Base-by-base conservation (phyloP, 805 yeast genomes). In the Wickerhamiella kurtzmanii region DNA sequence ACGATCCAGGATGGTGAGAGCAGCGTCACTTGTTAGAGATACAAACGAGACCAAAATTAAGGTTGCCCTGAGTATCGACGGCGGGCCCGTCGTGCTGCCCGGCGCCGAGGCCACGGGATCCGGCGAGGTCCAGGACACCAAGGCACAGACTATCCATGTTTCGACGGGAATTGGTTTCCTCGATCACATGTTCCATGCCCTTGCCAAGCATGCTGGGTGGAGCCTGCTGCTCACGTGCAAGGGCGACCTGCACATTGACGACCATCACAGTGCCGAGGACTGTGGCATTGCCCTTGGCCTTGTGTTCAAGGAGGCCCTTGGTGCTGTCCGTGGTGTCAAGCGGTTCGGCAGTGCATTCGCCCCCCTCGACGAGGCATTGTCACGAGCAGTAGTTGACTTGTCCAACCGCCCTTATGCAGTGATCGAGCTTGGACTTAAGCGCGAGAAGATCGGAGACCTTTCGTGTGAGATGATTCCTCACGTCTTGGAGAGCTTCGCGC, bases 381-480 rank as follows among this genome's bases (percentile, higher is more conserved):
- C 94, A 50, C 72, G 98, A 45, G 95, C 96, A 0, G 98, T 92
- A n/a, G 86, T 92, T 8, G 98, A 92, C 60, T 70, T 92, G 50
- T 84, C 95, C 16, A 87, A 87, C 63, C 74, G 98, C 56, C 97
- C 98, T 2, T 88, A 67, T 64, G 94, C 96, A 0, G 92, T 85
- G 16, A 72, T 87, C 37, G 95, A 92, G 36, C 70, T 92, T 50
- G 96, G 95, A 0, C 73, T 92, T 59, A 82, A 81, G 64, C 74
- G 98, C 53, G 98, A 92, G 63, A 87, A 81, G 62, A 79, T 92
- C 56, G 98, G 98, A 45, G 94, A 84, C 59, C 72, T 92, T 45
- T 77, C 87, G 35, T 77, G 92, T 59, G 98, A 92, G 67, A 92
- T 92, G 98, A 82, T 92, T 53, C 96, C 96, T n/a, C 98, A 92